Percentiles rank a stretch among this genome's conserved stretches.
Conservation (phyloP, 179 eudicot species). For the Spergularia azorica region DNA sequence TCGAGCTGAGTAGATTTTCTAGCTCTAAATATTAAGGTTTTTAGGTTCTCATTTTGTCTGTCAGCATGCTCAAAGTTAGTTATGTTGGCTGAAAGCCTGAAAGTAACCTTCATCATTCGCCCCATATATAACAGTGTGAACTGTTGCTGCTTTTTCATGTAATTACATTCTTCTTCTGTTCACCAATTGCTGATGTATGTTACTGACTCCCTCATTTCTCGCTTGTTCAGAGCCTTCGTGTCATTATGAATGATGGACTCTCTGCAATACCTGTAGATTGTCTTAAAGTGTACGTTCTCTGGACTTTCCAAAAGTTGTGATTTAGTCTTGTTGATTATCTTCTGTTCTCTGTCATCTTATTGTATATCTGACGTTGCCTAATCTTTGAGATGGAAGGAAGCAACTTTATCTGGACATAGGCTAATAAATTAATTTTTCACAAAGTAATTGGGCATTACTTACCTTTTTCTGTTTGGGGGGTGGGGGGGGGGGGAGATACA, state of each 20-base stretch:
- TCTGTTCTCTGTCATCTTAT: background rate
- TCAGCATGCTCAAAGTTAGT: background rate
- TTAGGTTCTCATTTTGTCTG: background rate
- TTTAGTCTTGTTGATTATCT: conserved; percentile 72
- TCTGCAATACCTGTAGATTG: conserved; percentile 80
- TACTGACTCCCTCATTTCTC: conserved; percentile 23
- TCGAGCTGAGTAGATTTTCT: no score
- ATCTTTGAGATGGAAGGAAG: background rate
- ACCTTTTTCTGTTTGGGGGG: background rate
- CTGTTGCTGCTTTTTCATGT: conserved; percentile 12
- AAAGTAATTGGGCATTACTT: background rate
- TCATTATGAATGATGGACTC: conserved; percentile 94
- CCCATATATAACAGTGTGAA: background rate
- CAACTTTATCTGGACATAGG: background rate
- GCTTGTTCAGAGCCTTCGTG: conserved; percentile 77
- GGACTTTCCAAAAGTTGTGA: background rate
- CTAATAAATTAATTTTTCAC: background rate
- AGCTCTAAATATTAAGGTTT: background rate
- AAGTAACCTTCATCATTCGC: background rate
- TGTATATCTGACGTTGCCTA: background rate
- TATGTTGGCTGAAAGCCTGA: background rate
- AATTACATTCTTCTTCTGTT: background rate
- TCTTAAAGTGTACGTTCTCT: conserved; percentile 75
- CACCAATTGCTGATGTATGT: background rate
- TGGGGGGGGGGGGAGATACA: background rate